phyloP scores from a whole-genome alignment of 2,329 filamentous ascomycete genomes.

The Trichoderma atroviride region DNA sequence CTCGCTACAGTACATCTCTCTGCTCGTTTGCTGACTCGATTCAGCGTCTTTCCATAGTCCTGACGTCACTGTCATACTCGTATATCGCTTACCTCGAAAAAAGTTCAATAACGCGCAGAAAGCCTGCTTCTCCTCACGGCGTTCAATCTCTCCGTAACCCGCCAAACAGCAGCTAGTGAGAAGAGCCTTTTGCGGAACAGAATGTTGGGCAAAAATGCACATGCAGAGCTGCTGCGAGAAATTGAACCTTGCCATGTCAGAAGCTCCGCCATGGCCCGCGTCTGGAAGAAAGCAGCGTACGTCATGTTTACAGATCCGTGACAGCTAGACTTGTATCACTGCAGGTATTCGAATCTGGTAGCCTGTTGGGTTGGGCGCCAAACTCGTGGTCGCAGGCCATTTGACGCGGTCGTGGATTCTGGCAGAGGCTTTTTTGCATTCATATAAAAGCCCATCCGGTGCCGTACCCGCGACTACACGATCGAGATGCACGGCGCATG shows the following conservation, averaged over 20 bases:
- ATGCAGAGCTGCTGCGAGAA: constrained; percentile 20
- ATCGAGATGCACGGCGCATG: neutral
- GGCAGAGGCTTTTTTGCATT: neutral
- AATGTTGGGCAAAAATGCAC: constrained; percentile 13
- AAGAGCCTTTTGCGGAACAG: constrained; percentile 7
- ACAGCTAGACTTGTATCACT: neutral
- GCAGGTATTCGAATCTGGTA: neutral
- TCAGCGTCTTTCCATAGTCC: neutral
- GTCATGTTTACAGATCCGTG: constrained; percentile 21
- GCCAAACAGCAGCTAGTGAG: neutral
- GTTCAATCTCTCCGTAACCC: neutral
- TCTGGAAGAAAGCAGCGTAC: constrained; percentile 9
- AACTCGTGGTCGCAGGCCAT: neutral
- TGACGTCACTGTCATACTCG: constrained; percentile 13
- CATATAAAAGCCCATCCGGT: neutral
- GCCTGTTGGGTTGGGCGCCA: constrained; percentile 15
- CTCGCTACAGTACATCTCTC: neutral
- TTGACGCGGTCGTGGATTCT: neutral
- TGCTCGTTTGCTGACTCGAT: neutral
- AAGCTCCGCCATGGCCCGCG: constrained; percentile 20
- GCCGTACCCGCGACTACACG: neutral
- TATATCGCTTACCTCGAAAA: neutral
- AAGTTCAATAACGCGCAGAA: neutral
- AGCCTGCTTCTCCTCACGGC: constrained; percentile 13
- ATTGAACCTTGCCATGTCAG: constrained; percentile 11